A percentile compares a stretch with the other conserved stretches of the same genome.
Conservation (phyloP, 2,329 filamentous ascomycete species). For the Monosporascus sp. region DNA sequence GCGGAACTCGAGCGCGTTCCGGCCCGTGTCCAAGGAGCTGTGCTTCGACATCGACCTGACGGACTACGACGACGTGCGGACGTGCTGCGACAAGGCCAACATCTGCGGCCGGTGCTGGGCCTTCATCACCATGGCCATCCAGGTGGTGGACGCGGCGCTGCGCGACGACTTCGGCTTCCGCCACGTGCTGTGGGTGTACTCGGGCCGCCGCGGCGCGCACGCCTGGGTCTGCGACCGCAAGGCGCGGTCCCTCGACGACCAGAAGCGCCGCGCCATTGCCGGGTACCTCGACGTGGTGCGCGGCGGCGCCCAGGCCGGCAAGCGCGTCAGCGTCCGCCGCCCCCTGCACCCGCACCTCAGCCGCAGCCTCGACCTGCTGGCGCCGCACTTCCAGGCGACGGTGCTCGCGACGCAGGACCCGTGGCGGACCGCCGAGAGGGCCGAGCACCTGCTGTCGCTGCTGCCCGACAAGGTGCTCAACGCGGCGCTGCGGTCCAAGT, state of each 20-base stretch:
- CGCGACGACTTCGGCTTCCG: conserved; percentile 94
- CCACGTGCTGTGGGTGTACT: conserved; percentile 98
- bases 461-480: conserved; percentile 76
- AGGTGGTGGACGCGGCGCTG: conserved; percentile 80
- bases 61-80: conserved; percentile 95
- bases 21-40: conserved; percentile 83
- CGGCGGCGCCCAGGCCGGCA: conserved; percentile 79
- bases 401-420: conserved; percentile 84
- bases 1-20: conserved; percentile 70
- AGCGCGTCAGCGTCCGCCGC: conserved; percentile 77
- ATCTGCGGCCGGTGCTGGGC: conserved; percentile 95
- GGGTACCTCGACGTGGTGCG: conserved; percentile 87
- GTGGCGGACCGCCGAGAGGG: conserved; percentile 65
- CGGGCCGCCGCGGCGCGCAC: conserved; percentile 91
- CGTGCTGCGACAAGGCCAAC: conserved; percentile 87
- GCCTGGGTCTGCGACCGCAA: conserved; percentile 95
- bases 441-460: conserved; percentile 74
- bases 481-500: conserved; percentile 79
- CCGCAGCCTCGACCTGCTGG: conserved; percentile 80
- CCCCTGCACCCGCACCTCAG: conserved; percentile 87
- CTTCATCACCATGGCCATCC: conserved; percentile 97
- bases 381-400: conserved; percentile 75
- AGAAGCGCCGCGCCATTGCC: conserved; percentile 77
- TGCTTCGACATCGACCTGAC: conserved; percentile 99
- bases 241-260: conserved; percentile 78